Conservation (phyloP, 202 grass and related monocot species). For the Cymbopogon flexuosus region DNA sequence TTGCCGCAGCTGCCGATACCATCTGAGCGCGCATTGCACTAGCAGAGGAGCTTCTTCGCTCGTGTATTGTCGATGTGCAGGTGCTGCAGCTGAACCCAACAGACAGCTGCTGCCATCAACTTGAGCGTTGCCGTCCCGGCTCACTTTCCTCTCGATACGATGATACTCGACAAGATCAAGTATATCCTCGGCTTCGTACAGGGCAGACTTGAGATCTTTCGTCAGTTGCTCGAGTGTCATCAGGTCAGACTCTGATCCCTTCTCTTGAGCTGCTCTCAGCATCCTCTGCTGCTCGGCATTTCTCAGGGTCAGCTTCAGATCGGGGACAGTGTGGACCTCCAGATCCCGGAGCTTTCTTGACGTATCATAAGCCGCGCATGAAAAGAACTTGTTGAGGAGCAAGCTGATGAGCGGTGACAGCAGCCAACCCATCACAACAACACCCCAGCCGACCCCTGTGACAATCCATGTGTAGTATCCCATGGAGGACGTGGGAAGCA, state of each 20-base stretch:
- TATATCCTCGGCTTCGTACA: neutral
- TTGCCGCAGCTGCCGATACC: neutral
- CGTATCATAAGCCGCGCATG: neutral
- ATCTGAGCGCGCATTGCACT: neutral
- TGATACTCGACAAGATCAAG: neutral
- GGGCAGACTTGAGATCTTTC: neutral
- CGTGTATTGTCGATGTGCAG: neutral
- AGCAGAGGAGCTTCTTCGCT: neutral
- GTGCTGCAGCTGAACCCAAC: too few relatives aligned
- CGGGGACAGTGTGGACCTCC: neutral
- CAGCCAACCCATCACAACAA: neutral
- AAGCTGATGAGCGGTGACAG: conserved; percentile 14
- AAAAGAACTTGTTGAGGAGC: conserved; percentile 4
- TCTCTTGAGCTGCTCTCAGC: neutral
- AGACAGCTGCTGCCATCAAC: too few relatives aligned
- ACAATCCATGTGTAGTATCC: neutral
- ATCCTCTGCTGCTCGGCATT: neutral
- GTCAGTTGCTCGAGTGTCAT: neutral
- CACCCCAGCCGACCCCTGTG: neutral
- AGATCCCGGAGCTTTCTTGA: conserved; percentile 8
- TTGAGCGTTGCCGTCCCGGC: neutral
- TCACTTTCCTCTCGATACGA: neutral
- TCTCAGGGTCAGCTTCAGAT: neutral
- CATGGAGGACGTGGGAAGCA: neutral
- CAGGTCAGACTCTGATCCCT: neutral